phyloP scores from a whole-genome alignment of 2,329 filamentous ascomycete genomes.

The Exophiala dermatitidis region DNA sequence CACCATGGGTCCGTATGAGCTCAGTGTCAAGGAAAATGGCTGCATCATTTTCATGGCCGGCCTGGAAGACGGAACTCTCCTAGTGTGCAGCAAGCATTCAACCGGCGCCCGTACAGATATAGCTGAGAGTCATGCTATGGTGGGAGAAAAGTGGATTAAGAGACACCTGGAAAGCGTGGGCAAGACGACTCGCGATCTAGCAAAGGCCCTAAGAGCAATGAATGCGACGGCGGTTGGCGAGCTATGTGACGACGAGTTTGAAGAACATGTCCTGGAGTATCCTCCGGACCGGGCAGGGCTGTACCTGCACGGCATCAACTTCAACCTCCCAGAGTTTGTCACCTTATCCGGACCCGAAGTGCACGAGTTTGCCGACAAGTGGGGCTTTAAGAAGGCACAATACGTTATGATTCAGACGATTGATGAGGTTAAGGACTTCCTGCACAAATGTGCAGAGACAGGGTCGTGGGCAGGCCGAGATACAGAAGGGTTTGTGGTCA shows the following conservation, averaged over 20 bases:
- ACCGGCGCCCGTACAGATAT: slow-evolving; percentile 70
- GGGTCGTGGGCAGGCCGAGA: slow-evolving; percentile 86
- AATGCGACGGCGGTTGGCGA: slow-evolving; percentile 95
- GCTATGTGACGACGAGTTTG: slow-evolving; percentile 90
- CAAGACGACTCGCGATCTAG: slow-evolving; percentile 71
- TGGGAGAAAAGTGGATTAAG: slow-evolving; percentile 75
- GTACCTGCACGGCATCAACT: slow-evolving; percentile 92
- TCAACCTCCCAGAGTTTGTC: slow-evolving; percentile 85
- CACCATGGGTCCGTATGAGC: slow-evolving; percentile 82
- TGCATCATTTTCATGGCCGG: slow-evolving; percentile 98
- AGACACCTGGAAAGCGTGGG: slow-evolving; percentile 69
- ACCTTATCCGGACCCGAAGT: slow-evolving; percentile 80
- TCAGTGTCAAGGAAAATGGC: slow-evolving; percentile 98
- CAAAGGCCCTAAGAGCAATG: slow-evolving; percentile 63
- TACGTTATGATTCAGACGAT: slow-evolving; percentile 71
- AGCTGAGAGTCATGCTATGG: slow-evolving; percentile 71
- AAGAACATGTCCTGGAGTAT: slow-evolving; percentile 94
- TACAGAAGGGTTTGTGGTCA: slow-evolving; percentile 93
- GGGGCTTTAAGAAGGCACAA: slow-evolving; percentile 89
- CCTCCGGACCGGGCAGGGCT: slow-evolving; percentile 74
- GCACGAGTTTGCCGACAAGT: slow-evolving; percentile 79
- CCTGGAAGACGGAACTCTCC: slow-evolving; percentile 75
- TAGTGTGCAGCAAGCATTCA: slow-evolving; percentile 99
- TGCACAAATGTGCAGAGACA: slow-evolving; percentile 78
- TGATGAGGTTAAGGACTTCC: slow-evolving; percentile 65